Evolutionary conservation across 2,329 filamentous ascomycete species (phyloP).

Genomic region (Penicillium sp.): DNA sequence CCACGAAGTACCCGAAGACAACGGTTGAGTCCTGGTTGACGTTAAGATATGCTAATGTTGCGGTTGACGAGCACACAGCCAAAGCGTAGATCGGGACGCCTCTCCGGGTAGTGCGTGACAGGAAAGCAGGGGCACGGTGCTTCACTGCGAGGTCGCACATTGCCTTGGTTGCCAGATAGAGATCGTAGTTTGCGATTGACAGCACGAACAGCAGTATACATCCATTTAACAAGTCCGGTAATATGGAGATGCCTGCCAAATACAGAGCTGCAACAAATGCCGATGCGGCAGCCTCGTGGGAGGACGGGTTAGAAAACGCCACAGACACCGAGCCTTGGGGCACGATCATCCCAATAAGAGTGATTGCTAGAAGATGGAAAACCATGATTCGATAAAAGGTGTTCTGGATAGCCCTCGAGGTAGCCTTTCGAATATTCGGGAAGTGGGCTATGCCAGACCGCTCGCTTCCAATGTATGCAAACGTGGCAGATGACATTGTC

Average conservation of each 20-base stretch:
- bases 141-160: slow-evolving; percentile 71
- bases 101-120: slow-evolving; percentile 65
- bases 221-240: slow-evolving; percentile 68
- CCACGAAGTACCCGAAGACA: slow-evolving; percentile 64
- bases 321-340: slow-evolving; percentile 64
- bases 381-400: slow-evolving; percentile 78
- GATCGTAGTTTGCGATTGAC: slow-evolving; percentile 70
- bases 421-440: slow-evolving; percentile 70
- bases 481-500: slow-evolving; percentile 70
- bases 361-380: slow-evolving; percentile 72
- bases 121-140: slow-evolving; percentile 66
- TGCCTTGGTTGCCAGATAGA: slow-evolving; percentile 70
- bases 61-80: slow-evolving; percentile 58
- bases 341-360: slow-evolving; percentile 73
- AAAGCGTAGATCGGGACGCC: slow-evolving; percentile 70
- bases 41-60: slow-evolving; percentile 66
- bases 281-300: slow-evolving; percentile 57
- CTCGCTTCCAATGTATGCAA: slow-evolving; percentile 74
- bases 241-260: slow-evolving; percentile 59
- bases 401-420: slow-evolving; percentile 72
- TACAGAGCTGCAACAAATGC: slow-evolving; percentile 72
- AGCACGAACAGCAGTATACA: slow-evolving; percentile 73
- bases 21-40: slow-evolving; percentile 54
- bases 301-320: slow-evolving; percentile 44
- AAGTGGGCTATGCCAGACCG: slow-evolving; percentile 73